Evolutionary conservation across 306 rosid species (phyloP), one percentile per base, ranked within the genome.

Genomic region (Benincasa hispida): DNA sequence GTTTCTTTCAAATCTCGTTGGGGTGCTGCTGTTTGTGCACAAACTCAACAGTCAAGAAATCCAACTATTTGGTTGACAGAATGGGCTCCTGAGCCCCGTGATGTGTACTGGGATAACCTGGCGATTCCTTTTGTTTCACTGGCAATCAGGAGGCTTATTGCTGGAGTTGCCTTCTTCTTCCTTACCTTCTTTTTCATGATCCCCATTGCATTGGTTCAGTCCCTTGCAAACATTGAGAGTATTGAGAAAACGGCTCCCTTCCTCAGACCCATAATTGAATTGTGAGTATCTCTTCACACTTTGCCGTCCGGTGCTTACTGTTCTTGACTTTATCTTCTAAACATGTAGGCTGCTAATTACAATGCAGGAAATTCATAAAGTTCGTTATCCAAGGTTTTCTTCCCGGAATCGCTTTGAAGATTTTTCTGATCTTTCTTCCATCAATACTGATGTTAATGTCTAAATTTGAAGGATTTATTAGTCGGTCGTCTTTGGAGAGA

Each of bases 71-170:
- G 99, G 99, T 83, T 94, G 84, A 94, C 99, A 28, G 95, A 94
- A 79, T 90, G 99, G 97, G 99, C 99, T 72, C 97, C 97, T 0
- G 99, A 94, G 79, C 95, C 98, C 45, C 91, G 99, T 65, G 99
- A 94, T 78, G 80, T 94, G 30, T 92, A 78, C 82, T 94, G 99
- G 99, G 91, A 94, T 82, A 94, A 89, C 88, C 82, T 94, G 87
- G 93, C 97, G 15, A 90, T 92, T 77, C 99, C 99, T 75, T 94
- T 88, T 60, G 97, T 94, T 82, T 89, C 96, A 63, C 91, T 94
- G 77, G 60, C 95, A 61, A 91, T 94, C 76, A 84, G 98, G 86
- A 90, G 89, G 83, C 98, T 94, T 37, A 79, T 94, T 70, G 70
- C 88, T 72, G 89, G 85, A n/a, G 90, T 91, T 74, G 95, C 96